Base-by-base conservation (phyloP, 2,329 filamentous ascomycete species). In the Colletotrichum sp. region DNA sequence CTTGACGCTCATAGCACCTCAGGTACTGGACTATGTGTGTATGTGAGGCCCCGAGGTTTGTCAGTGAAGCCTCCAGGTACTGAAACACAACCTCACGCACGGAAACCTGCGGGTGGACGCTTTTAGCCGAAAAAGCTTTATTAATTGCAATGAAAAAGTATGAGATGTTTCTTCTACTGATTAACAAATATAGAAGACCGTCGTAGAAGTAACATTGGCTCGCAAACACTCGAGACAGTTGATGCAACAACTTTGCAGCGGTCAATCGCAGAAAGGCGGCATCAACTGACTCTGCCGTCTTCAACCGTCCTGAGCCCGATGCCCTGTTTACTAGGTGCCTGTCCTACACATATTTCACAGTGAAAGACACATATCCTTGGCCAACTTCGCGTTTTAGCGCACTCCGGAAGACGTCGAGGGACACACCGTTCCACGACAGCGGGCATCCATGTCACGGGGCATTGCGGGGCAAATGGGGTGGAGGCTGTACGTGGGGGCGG, bases 401-500 rank as follows among this genome's bases (percentile, higher is more conserved):
- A 30, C 18, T 49, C 28, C 63, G 63, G 36, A 66, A 49, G 36
- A 30, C 36, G 55, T 55, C n/a, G 9, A 21, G 67, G 52, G 44
- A 52, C 44, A 52, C 24, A 24, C n/a, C 13, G 55, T 62, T 34
- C 28, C 65, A 39, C 63, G 36, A 69, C 55, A 74, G 44, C 26
- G 24, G 39, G 49, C 30, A 64, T 66, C 67, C 60, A 69, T 73
- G 64, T 60, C 26, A 60, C 21, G 16, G 32, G 66, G 49, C 30
- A 32, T 63, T 66, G 71, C 66, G 75, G 75, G 66, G 49, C 66
- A 75, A 21, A 59, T 30, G 60, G 34, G 16, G 30, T 34, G 24
- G 65, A 49, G 57, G 15, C 36, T 21, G 30, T 52, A 60, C 66
- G 66, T 77, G 66, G 75, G 75, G 66, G 65, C 49, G 75, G 65